Conservation (phyloP, 805 yeast species). For the Komagataella pastoris region DNA sequence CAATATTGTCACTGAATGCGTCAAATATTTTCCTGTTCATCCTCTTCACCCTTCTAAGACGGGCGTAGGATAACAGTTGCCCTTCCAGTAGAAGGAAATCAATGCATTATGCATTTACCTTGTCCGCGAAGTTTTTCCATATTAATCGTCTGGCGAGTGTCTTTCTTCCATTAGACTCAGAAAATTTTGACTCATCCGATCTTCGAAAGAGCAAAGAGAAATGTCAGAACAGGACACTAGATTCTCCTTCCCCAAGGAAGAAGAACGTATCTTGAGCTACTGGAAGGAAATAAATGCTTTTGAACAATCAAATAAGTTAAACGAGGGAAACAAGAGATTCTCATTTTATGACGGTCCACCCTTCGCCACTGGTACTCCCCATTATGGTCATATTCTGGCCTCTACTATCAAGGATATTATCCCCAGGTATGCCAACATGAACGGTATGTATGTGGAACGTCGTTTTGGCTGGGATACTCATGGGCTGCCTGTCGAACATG, state of each 20-base stretch:
- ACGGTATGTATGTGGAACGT: slow-evolving; percentile 91
- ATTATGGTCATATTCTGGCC: slow-evolving; percentile 94
- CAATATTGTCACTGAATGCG: background rate
- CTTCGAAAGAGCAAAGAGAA: background rate
- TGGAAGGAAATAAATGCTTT: slow-evolving; percentile 97
- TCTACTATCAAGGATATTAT: slow-evolving; percentile 96
- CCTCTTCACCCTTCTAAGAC: background rate
- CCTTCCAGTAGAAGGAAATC: background rate
- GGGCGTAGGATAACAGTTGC: background rate
- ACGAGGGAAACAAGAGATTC: slow-evolving; percentile 77
- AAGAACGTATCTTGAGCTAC: slow-evolving; percentile 61
- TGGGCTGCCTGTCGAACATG: slow-evolving; percentile 97
- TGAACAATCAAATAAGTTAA: slow-evolving; percentile 69
- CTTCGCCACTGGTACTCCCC: slow-evolving; percentile 98
- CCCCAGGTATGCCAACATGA: slow-evolving; percentile 97
- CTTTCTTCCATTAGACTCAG: background rate
- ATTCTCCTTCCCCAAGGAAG: slow-evolving; percentile 80
- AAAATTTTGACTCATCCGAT: background rate
- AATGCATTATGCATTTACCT: background rate
- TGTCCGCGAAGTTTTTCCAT: background rate
- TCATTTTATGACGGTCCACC: slow-evolving; percentile 99
- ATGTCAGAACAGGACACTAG: slow-evolving; percentile 18
- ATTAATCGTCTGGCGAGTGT: background rate
- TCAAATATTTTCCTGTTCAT: background rate
- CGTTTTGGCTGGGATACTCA: slow-evolving; percentile 99